Conservation (phyloP, 805 yeast species). For the Candida anglica region DNA sequence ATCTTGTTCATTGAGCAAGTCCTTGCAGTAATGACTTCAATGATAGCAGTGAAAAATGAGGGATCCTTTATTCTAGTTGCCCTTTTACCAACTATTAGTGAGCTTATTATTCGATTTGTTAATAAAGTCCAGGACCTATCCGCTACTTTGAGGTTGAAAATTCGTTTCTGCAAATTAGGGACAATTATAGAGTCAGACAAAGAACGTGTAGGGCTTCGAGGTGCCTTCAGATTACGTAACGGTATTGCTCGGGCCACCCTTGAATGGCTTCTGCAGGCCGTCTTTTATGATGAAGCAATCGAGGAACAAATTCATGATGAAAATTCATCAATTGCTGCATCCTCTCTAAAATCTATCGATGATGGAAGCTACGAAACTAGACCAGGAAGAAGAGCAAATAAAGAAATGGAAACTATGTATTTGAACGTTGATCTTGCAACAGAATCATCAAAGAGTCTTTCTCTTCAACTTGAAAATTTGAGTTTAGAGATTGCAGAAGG, state of each 20-base stretch:
- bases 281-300: constrained; percentile 29
- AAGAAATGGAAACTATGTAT: constrained; percentile 41
- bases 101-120: constrained; percentile 24
- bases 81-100: constrained; percentile 25
- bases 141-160: constrained; percentile 34
- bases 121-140: constrained; percentile 20
- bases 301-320: constrained; percentile 3
- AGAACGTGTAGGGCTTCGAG: constrained; percentile 29
- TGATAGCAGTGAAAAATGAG: constrained; percentile 28
- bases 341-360: no score
- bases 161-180: constrained; percentile 40
- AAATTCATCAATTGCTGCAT: constrained; percentile 1
- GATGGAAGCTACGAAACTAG: constrained; percentile 3
- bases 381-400: constrained; percentile 19
- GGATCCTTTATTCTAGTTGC: constrained; percentile 33
- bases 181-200: constrained; percentile 31
- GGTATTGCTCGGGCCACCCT: constrained; percentile 41
- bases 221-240: constrained; percentile 48
- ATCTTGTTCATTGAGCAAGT: constrained; percentile 46
- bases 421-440: constrained; percentile 56
- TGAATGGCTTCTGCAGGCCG: constrained; percentile 54
- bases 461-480: constrained; percentile 50
- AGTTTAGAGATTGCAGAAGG: constrained; percentile 60
- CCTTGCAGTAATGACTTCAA: constrained; percentile 40
- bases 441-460: constrained; percentile 58